phyloP scores from a whole-genome alignment of 805 yeast genomes.

The Candida coleopterorum region DNA sequence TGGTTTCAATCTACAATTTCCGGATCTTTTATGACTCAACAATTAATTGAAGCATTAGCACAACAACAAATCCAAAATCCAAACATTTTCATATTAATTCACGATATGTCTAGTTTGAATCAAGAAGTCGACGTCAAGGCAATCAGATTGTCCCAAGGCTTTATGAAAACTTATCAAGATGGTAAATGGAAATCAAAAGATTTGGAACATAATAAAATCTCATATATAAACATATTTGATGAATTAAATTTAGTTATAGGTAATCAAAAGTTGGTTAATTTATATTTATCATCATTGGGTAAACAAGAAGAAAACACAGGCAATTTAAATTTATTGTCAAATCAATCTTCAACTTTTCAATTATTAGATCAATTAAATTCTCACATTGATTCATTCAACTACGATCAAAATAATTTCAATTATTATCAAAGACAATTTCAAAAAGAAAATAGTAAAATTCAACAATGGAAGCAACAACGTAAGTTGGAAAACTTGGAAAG shows the following conservation, averaged over 20 bases:
- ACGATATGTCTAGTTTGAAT: slow-evolving; percentile 65
- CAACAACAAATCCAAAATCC: slow-evolving; percentile 55
- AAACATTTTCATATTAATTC: slow-evolving; percentile 54
- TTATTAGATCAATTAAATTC: slow-evolving; percentile 60
- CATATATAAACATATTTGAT: slow-evolving; percentile 62
- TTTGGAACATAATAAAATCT: slow-evolving; percentile 54
- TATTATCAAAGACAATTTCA: slow-evolving; percentile 74
- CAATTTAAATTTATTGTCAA: slow-evolving; percentile 37
- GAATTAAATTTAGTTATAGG: slow-evolving; percentile 64
- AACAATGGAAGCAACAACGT: slow-evolving; percentile 71
- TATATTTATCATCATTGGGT: slow-evolving; percentile 36
- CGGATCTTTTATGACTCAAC: slow-evolving; percentile 64
- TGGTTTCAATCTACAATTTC: slow-evolving; percentile 73
- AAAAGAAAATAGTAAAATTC: slow-evolving; percentile 64
- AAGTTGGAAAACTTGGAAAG: slow-evolving; percentile 61
- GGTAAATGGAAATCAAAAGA: slow-evolving; percentile 64
- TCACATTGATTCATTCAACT: slow-evolving; percentile 69
- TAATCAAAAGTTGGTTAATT: slow-evolving; percentile 63
- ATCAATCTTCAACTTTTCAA: slow-evolving; percentile 41
- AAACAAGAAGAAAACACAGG: slow-evolving; percentile 23
- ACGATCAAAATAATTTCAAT: slow-evolving; percentile 75
- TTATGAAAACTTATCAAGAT: slow-evolving; percentile 50
- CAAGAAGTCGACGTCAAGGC: slow-evolving; percentile 67
- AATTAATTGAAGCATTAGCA: slow-evolving; percentile 64
- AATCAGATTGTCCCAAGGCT: slow-evolving; percentile 59